Conservation (phyloP, 2,329 filamentous ascomycete genomes). For the Neocucurbitaria cava region DNA sequence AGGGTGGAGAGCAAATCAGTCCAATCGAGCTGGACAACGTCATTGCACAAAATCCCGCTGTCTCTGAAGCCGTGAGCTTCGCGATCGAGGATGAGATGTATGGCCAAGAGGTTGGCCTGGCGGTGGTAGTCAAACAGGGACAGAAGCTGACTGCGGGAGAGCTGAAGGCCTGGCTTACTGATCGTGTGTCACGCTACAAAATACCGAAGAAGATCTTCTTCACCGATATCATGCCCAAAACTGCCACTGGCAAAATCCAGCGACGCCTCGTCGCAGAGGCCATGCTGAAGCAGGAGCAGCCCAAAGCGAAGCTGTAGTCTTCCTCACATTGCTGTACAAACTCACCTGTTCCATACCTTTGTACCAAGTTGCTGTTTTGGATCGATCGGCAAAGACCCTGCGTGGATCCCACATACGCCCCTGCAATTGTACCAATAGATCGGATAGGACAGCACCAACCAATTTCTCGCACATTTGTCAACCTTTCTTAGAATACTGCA, state of each 20-base stretch:
- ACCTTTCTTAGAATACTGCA: slow-evolving; percentile 4
- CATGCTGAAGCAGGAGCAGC: slow-evolving; percentile 74
- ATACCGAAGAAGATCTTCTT: slow-evolving; percentile 86
- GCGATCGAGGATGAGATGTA: slow-evolving; percentile 83
- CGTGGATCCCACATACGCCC: slow-evolving; percentile 9
- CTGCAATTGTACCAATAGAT: slow-evolving; percentile 14
- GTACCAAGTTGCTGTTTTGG: slow-evolving; percentile 1
- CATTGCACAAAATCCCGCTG: slow-evolving; percentile 73
- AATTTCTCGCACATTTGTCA: slow-evolving; percentile 2
- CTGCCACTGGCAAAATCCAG: slow-evolving; percentile 90
- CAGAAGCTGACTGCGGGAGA: slow-evolving; percentile 63
- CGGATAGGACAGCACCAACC: slow-evolving; percentile 10
- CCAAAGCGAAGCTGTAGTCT: slow-evolving; percentile 60
- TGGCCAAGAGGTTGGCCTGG: slow-evolving; percentile 81
- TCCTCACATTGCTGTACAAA: slow-evolving; percentile 10
- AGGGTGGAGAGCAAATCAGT: slow-evolving; percentile 88
- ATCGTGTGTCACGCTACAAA: slow-evolving; percentile 82
- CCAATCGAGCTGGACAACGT: slow-evolving; percentile 89
- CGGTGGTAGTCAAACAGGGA: slow-evolving; percentile 74
- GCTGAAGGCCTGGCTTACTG: slow-evolving; percentile 71
- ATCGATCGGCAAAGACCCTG: slow-evolving; percentile 4
- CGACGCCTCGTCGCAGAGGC: slow-evolving; percentile 83
- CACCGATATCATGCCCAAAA: slow-evolving; percentile 85
- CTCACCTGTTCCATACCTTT: slow-evolving; percentile 10
- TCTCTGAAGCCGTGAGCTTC: slow-evolving; percentile 83